These are phyloP conservation scores for Fraxinus sp. DNA, from an alignment of 305 asterid genomes.

Conservation along the genomic window DNA sequence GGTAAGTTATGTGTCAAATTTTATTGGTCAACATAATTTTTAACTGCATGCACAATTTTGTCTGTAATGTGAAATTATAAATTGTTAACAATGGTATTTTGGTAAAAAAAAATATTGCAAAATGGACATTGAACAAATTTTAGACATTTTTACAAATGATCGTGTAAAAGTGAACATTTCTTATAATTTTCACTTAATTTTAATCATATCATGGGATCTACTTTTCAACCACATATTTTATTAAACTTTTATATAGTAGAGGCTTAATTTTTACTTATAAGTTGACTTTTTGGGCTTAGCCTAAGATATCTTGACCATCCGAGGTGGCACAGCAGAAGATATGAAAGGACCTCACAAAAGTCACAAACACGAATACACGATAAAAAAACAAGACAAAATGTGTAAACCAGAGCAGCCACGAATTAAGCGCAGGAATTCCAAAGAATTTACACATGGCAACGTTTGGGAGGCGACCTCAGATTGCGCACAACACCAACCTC, in stretches of 20 bases:
- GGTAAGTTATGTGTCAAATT: no score
- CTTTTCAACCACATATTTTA: neutral
- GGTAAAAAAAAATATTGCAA: no score
- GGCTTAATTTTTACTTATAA: neutral
- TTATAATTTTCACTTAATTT: no score
- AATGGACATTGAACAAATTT: no score
- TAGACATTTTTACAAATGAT: no score
- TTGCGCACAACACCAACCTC: slow-evolving; percentile 56
- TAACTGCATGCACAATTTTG: no score
- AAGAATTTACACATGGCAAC: slow-evolving; percentile 51
- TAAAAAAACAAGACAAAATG: slow-evolving; percentile 14
- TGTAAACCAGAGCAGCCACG: slow-evolving; percentile 48
- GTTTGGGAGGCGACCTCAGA: slow-evolving; percentile 50
- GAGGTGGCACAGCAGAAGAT: slow-evolving; percentile 26
- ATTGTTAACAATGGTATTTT: no score
- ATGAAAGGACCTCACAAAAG: neutral
- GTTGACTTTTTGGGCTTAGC: neutral
- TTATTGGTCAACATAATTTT: no score
- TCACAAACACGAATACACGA: neutral
- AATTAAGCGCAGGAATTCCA: slow-evolving; percentile 27
- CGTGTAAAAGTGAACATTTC: no score
- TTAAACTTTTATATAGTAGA: no score
- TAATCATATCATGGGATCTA: no score
- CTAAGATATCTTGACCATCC: slow-evolving; percentile 30
- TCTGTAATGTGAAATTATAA: no score